Percentiles rank a stretch among this genome's conserved stretches.
These are phyloP conservation scores for Fragilaria crotonensis DNA, from an alignment of 108 stramenopile genomes.

Conservation along the genomic window DNA sequence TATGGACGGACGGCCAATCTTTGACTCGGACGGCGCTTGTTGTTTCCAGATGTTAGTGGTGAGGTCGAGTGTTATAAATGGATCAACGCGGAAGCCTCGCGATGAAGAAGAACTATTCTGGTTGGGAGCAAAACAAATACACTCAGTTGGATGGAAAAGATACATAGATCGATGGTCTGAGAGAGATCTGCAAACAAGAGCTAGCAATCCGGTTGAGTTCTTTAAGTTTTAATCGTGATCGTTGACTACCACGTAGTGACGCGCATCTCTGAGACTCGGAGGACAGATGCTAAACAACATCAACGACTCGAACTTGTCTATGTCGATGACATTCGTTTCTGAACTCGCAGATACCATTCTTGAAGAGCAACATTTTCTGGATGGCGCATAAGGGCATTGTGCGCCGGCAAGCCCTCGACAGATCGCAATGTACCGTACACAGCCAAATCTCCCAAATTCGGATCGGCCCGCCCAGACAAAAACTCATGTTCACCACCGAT, in stretches of 20 bases:
- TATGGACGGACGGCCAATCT: slow-evolving; percentile 48
- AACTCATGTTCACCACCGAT: slow-evolving; percentile 18
- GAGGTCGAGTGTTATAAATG: slow-evolving; percentile 72
- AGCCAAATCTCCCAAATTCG: slow-evolving; percentile 69
- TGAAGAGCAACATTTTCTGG: neutral
- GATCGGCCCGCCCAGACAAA: slow-evolving; percentile 15
- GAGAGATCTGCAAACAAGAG: slow-evolving; percentile 63
- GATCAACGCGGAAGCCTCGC: slow-evolving; percentile 89
- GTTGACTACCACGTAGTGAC: too few species aligned
- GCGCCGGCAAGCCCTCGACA: slow-evolving; percentile 54
- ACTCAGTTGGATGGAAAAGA: slow-evolving; percentile 88
- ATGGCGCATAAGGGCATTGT: slow-evolving; percentile 4
- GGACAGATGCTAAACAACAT: too few species aligned
- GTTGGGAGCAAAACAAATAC: slow-evolving; percentile 93
- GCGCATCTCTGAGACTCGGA: too few species aligned
- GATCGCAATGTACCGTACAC: slow-evolving; percentile 79
- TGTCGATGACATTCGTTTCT: too few species aligned
- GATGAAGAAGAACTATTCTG: slow-evolving; percentile 78
- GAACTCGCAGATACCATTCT: neutral
- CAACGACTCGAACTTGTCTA: too few species aligned
- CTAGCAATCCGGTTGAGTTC: slow-evolving; percentile 62
- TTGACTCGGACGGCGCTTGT: slow-evolving; percentile 85
- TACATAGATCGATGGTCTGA: slow-evolving; percentile 73
- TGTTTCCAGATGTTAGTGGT: slow-evolving; percentile 91
- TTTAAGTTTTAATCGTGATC: slow-evolving; percentile 53